Percentiles rank a stretch among this genome's conserved stretches.
phyloP scores from a whole-genome alignment of 2,329 filamentous ascomycete species.

The Pestalotiopsis sp. region DNA sequence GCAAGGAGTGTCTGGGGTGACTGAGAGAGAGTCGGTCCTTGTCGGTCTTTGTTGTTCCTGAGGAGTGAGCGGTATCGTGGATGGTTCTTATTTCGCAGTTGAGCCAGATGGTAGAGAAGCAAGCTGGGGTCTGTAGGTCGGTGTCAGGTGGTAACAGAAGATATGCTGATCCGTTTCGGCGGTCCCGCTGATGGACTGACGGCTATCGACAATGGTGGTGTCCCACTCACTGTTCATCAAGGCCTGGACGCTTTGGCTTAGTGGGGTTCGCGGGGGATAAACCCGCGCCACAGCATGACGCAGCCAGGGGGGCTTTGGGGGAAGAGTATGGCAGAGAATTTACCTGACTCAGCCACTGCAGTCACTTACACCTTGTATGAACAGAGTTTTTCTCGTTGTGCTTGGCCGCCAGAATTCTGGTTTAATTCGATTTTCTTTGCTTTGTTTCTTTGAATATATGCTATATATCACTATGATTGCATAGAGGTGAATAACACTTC shows the following conservation, averaged over 20 bases:
- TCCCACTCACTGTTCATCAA: not conserved
- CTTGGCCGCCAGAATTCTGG: not conserved
- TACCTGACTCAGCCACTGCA: not conserved
- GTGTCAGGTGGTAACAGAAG: not conserved
- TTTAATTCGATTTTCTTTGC: too few relatives aligned
- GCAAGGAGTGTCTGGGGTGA: not conserved
- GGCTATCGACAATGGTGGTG: not conserved
- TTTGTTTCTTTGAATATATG: not conserved
- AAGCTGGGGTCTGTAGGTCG: not conserved
- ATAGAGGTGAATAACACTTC: too few relatives aligned
- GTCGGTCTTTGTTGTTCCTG: not conserved
- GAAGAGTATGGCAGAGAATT: too few relatives aligned
- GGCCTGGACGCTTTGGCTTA: not conserved
- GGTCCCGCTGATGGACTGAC: not conserved
- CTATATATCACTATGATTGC: not conserved
- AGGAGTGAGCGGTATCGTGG: not conserved
- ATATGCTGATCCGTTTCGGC: not conserved
- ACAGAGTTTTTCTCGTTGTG: not conserved
- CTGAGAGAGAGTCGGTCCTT: not conserved
- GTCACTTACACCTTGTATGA: not conserved
- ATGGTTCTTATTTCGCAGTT: not conserved
- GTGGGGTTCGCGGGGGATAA: constrained; percentile 5
- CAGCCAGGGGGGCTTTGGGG: not conserved
- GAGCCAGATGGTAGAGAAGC: not conserved
- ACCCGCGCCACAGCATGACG: constrained; percentile 13